Percentiles rank a stretch among this genome's conserved stretches.
phyloP scores from a whole-genome alignment of 371 early-diverging fungal species.

The Zychaea mexicana region DNA sequence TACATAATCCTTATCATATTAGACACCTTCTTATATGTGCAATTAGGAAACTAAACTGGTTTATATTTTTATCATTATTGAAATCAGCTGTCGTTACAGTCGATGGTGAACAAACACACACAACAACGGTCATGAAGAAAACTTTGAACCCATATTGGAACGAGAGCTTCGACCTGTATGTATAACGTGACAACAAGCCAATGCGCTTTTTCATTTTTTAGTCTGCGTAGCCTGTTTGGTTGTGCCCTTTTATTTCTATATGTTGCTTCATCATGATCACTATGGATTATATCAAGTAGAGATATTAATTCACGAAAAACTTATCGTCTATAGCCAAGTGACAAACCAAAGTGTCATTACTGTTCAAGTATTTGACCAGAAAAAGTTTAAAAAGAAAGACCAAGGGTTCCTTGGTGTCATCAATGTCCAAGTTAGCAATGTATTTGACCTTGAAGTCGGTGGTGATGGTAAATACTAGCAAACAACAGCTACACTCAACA shows the following conservation, averaged over 20 bases:
- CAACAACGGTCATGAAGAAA: conserved; percentile 76
- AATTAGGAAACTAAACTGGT: no score
- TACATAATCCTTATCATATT: conserved; percentile 29
- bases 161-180: conserved; percentile 68
- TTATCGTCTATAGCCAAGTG: conserved; percentile 56
- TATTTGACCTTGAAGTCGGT: conserved; percentile 76
- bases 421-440: conserved; percentile 79
- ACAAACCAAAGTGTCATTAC: conserved; percentile 80
- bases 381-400: conserved; percentile 91
- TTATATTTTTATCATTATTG: conserved; percentile 69
- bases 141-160: conserved; percentile 86
- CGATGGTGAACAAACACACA: conserved; percentile 83
- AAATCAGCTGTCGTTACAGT: conserved; percentile 89
- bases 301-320: no score
- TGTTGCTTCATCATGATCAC: no score
- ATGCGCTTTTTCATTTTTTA: not conserved
- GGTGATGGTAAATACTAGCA: conserved; percentile 66
- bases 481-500: no score
- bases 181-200: conserved; percentile 20
- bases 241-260: not conserved
- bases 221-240: not conserved
- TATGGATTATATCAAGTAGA: no score
- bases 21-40: not conserved
- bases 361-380: conserved; percentile 96
- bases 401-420: conserved; percentile 96